phyloP scores from a whole-genome alignment of 352 stramenopile species.

The Phytophthora vignae region DNA sequence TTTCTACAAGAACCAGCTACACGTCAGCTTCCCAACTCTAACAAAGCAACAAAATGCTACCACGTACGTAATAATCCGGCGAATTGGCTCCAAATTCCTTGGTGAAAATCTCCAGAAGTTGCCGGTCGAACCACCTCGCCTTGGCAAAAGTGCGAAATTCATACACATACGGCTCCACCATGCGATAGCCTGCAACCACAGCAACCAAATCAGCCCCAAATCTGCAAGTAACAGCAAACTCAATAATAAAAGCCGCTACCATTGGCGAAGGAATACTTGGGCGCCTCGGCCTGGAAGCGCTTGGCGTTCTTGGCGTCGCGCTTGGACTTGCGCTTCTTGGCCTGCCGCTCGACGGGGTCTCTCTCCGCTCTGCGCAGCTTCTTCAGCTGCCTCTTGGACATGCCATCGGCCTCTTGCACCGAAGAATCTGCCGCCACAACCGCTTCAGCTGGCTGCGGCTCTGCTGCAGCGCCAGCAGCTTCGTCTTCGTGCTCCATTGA shows the following conservation, averaged over 20 bases:
- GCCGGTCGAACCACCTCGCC: conserved; percentile 92
- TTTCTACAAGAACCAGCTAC: conserved; percentile 54
- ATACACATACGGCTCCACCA: conserved; percentile 95
- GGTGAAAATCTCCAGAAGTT: conserved; percentile 93
- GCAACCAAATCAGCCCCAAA: conserved; percentile 12
- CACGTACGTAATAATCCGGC: conserved; percentile 85
- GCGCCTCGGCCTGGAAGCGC: conserved; percentile 47
- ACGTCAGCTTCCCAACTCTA: conserved; percentile 6
- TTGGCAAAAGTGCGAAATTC: conserved; percentile 97
- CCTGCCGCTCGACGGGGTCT: conserved; percentile 36
- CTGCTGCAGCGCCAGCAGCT: not conserved
- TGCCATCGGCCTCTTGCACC: conserved; percentile 11
- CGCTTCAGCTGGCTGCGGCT: not conserved
- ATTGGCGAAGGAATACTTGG: conserved; percentile 75
- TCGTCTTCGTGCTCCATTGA: conserved; percentile 24
- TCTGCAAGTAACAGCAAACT: not conserved
- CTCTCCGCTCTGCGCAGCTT: conserved; percentile 45
- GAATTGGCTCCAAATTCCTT: conserved; percentile 87
- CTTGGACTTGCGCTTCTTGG: conserved; percentile 64
- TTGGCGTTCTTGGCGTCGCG: conserved; percentile 52
- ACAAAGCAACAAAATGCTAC: not conserved
- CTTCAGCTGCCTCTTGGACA: conserved; percentile 62
- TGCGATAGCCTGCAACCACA: conserved; percentile 66
- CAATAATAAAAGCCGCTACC: conserved; percentile 9
- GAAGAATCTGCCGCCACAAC: not conserved